These are phyloP conservation scores for Calonectria hongkongensis DNA, from an alignment of 2,329 filamentous ascomycete species.

Conservation along the genomic window DNA sequence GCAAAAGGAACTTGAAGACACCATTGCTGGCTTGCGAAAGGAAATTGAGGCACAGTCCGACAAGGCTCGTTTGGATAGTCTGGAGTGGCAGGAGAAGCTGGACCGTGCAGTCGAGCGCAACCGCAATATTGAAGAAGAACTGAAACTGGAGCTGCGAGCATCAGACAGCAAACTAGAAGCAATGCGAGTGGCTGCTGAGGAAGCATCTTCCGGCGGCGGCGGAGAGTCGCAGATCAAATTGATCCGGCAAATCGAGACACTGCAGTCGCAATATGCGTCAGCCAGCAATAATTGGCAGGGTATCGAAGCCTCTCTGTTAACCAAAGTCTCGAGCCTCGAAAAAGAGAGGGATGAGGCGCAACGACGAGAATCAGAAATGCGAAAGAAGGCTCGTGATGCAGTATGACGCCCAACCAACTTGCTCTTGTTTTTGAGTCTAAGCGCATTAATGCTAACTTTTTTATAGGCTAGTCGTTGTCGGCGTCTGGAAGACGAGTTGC, in stretches of 20 bases:
- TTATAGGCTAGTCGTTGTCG: slow-evolving; percentile 77
- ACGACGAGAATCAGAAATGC: slow-evolving; percentile 88
- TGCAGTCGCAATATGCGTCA: slow-evolving; percentile 95
- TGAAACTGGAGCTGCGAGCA: slow-evolving; percentile 84
- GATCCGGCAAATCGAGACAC: slow-evolving; percentile 92
- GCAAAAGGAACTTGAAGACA: slow-evolving; percentile 73
- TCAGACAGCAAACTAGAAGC: slow-evolving; percentile 94
- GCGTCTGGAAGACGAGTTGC: slow-evolving; percentile 87
- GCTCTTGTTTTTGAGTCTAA: background rate
- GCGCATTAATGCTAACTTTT: slow-evolving; percentile 41
- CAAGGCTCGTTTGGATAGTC: slow-evolving; percentile 80
- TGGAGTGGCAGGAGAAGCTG: slow-evolving; percentile 83
- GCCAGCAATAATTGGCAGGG: slow-evolving; percentile 99
- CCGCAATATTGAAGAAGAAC: slow-evolving; percentile 81
- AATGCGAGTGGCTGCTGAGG: slow-evolving; percentile 89
- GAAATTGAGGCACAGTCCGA: slow-evolving; percentile 87
- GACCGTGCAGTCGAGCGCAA: slow-evolving; percentile 83
- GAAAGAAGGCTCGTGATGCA: slow-evolving; percentile 91
- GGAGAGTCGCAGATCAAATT: slow-evolving; percentile 93
- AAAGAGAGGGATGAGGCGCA: slow-evolving; percentile 92
- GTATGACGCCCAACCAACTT: slow-evolving; percentile 69
- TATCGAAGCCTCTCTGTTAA: slow-evolving; percentile 90
- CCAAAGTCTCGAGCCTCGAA: slow-evolving; percentile 85
- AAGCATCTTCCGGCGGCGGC: slow-evolving; percentile 87
- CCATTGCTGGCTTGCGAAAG: slow-evolving; percentile 79